Base-by-base conservation (phyloP, 176 grass and related monocot genomes). In the Phoenix dactylifera region DNA sequence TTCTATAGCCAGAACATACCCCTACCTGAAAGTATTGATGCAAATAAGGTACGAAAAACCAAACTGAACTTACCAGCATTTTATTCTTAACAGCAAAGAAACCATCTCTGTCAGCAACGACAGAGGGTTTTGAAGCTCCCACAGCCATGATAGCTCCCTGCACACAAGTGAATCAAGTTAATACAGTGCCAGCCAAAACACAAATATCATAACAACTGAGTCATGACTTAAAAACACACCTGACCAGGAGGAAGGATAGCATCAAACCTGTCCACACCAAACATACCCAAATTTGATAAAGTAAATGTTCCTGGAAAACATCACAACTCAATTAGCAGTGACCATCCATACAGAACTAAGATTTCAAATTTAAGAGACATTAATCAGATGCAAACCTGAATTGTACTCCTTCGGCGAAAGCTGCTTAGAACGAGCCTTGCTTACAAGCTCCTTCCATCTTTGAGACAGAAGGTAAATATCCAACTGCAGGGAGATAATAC, bases 61-160 rank as follows among this genome's bases (percentile, higher is more conserved):
- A 44, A 44, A 12, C 35, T 20, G 70, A 53, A 76, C 81, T 63
- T 76, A 97, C 92, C 84, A 83, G 81, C 92, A 97, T 91, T 87
- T 88, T 71, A 48, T 51, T 91, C 51, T 91, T 97, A 66, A 97
- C 80, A 54, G 87, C 76, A 60, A 91, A 88, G 63, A 88, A 97
- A 53, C 87, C 84, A 75, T 91, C 81, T 29, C 71, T 72, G n/a
- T 80, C 81, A 64, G 87, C 69, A 14, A 80, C 70, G 58, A 97
- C 73, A 48, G 84, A 83, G 59, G 93, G 84, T 50, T 68, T 76
- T 0, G 84, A 97, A 18, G 73, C 84, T 86, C 93, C 93, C 57
- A 98, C 81, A 73, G 93, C 87, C 93, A 98, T 98, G 39, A 98
- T 98, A 73, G 84, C 93, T 48, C 93, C 93, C 93, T 98, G 69